Evolutionary conservation across 805 yeast species (phyloP).

Genomic region (Saturnispora besseyi): DNA sequence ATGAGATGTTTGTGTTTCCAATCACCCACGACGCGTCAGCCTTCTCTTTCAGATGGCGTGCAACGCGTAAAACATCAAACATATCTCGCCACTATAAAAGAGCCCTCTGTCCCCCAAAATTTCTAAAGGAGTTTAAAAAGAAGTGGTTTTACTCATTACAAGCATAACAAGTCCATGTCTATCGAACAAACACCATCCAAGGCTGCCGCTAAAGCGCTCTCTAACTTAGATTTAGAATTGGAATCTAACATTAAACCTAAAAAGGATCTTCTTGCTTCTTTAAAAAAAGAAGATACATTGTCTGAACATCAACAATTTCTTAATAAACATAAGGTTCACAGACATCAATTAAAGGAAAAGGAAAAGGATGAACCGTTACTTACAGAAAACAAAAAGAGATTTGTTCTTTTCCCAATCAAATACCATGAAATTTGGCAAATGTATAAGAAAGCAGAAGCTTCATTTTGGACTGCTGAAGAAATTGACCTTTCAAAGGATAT

Average conservation of each 20-base stretch:
- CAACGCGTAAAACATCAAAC: neutral
- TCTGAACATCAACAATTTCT: conserved; percentile 48
- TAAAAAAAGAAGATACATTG: conserved; percentile 15
- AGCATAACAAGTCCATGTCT: conserved; percentile 29
- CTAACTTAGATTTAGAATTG: conserved; percentile 39
- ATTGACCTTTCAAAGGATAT: conserved; percentile 89
- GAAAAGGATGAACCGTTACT: conserved; percentile 89
- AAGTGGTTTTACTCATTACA: too few relatives aligned
- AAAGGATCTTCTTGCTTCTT: conserved; percentile 26
- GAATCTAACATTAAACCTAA: conserved; percentile 24
- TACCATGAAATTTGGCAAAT: conserved; percentile 98
- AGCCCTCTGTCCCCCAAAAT: neutral
- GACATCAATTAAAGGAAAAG: conserved; percentile 60
- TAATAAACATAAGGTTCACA: conserved; percentile 54
- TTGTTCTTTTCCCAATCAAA: conserved; percentile 91
- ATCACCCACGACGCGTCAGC: neutral
- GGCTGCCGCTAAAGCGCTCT: conserved; percentile 48
- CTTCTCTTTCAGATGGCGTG: neutral
- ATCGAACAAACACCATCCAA: conserved; percentile 66
- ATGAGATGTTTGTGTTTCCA: too few relatives aligned
- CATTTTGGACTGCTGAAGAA: conserved; percentile 99
- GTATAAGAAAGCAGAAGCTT: conserved; percentile 98
- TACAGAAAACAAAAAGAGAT: conserved; percentile 75
- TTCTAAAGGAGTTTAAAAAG: neutral
- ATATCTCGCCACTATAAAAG: neutral